These are phyloP conservation scores for Pythium dissimile DNA, from an alignment of 352 stramenopile species.

Conservation along the genomic window DNA sequence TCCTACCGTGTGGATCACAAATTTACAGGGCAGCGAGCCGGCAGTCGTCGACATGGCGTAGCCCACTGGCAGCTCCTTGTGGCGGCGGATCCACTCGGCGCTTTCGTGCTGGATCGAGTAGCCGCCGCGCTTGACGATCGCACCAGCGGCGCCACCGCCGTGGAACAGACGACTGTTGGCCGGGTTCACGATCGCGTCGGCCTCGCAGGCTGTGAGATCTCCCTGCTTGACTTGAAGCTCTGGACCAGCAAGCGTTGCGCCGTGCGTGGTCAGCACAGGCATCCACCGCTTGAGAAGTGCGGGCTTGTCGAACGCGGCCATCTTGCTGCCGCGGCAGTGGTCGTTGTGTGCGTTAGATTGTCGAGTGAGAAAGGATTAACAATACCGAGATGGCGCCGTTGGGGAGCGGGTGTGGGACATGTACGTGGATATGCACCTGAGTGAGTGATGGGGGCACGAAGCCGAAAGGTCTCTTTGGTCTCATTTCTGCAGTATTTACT, in stretches of 20 bases:
- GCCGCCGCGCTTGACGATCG: constrained; percentile 30
- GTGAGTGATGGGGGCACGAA: too few species aligned
- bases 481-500: too few species aligned
- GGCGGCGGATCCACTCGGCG: constrained; percentile 22
- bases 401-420: too few species aligned
- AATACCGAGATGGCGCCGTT: too few species aligned
- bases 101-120: constrained; percentile 30
- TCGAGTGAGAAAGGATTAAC: too few species aligned
- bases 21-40: constrained; percentile 30
- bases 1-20: constrained; percentile 46
- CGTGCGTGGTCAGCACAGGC: background rate
- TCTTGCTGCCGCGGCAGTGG: background rate
- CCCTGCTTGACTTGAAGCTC: constrained; percentile 33
- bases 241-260: too few species aligned
- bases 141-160: constrained; percentile 32
- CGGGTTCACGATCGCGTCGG: constrained; percentile 47
- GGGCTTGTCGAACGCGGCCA: background rate
- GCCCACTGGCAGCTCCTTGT: constrained; percentile 29
- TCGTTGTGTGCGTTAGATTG: too few species aligned
- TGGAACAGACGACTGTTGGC: constrained; percentile 33
- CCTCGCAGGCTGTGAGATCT: constrained; percentile 32
- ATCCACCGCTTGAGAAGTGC: background rate
- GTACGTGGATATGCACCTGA: too few species aligned
- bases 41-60: constrained; percentile 30
- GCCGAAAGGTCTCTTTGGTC: too few species aligned